Percentiles rank a stretch among this genome's conserved stretches.
phyloP scores from a whole-genome alignment of 495 filamentous ascomycete species.

The Xylaria flabelliformis region DNA sequence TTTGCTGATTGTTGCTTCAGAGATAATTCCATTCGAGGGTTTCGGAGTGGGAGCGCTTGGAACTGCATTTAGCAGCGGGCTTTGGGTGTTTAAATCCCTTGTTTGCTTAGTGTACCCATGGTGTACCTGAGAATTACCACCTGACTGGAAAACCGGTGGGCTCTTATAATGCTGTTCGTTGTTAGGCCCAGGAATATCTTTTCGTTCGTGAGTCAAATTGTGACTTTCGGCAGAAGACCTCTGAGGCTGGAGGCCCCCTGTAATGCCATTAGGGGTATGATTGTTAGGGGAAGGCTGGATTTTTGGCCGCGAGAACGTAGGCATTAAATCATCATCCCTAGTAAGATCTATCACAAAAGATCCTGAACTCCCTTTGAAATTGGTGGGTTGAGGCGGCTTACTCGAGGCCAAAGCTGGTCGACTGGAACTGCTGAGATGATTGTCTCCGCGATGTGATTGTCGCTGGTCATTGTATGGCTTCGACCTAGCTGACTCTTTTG shows the following conservation, averaged over 20 bases:
- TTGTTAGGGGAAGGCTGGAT: background rate
- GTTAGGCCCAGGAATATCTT: too few relatives aligned
- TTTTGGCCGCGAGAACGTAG: background rate
- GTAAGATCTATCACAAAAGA: slow-evolving; percentile 34
- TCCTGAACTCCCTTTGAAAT: slow-evolving; percentile 1
- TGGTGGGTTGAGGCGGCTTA: slow-evolving; percentile 1
- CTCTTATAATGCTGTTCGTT: background rate
- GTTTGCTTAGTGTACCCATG: slow-evolving; percentile 3
- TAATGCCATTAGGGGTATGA: slow-evolving; percentile 12
- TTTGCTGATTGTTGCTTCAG: background rate
- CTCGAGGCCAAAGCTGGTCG: background rate
- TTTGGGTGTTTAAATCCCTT: background rate
- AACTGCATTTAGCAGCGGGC: background rate
- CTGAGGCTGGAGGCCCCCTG: background rate
- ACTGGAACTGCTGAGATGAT: background rate
- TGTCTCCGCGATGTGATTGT: slow-evolving; percentile 9
- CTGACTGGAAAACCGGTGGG: background rate
- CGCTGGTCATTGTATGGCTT: slow-evolving; percentile 19
- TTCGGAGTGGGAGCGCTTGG: background rate
- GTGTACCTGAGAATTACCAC: background rate
- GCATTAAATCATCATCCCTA: slow-evolving; percentile 25
- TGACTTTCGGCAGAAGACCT: background rate
- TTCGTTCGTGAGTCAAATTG: background rate
- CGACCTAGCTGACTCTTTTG: slow-evolving; percentile 23
- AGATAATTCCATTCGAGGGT: background rate